These are phyloP conservation scores for Boletus speciosus DNA, from an alignment of 768 basidiomycete species.

Conservation along the genomic window DNA sequence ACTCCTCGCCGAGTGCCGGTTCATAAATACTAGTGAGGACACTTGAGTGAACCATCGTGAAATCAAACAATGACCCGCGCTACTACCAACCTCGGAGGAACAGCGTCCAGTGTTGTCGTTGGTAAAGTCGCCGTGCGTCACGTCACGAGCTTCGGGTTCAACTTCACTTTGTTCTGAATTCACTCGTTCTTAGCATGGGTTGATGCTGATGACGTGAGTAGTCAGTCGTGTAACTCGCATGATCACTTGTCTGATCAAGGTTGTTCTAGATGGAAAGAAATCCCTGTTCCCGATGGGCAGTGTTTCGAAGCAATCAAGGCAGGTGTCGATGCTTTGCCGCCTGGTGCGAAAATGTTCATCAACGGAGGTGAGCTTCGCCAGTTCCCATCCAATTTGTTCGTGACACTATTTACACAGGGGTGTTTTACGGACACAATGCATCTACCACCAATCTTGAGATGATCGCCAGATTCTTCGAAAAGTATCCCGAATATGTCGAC, in stretches of 20 bases:
- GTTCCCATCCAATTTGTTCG: too few relatives aligned
- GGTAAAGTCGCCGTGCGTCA: constrained; percentile 27
- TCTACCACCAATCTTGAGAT: constrained; percentile 45
- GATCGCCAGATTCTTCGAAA: constrained; percentile 46
- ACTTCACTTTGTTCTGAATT: too few relatives aligned
- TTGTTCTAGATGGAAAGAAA: background rate
- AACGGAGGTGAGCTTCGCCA: constrained; percentile 41
- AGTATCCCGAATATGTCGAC: constrained; percentile 34
- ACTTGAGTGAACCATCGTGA: too few relatives aligned
- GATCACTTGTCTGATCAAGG: background rate
- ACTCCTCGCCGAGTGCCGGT: too few relatives aligned
- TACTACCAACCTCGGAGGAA: constrained; percentile 37
- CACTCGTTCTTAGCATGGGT: constrained; percentile 35
- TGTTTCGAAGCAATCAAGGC: constrained; percentile 47
- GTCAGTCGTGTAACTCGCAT: too few relatives aligned
- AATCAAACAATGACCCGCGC: constrained; percentile 23
- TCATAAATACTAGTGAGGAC: too few relatives aligned
- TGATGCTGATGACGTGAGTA: constrained; percentile 56
- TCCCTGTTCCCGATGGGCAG: background rate
- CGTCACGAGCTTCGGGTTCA: too few relatives aligned
- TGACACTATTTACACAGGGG: too few relatives aligned
- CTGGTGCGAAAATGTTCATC: constrained; percentile 46
- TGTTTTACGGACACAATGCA: constrained; percentile 50
- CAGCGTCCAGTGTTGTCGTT: constrained; percentile 34
- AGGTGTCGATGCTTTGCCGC: constrained; percentile 41